Percentiles rank a stretch among this genome's conserved stretches.
Evolutionary conservation across 1,284 basidiomycete species (phyloP).

Genomic region (Rhodotorula sp.): DNA sequence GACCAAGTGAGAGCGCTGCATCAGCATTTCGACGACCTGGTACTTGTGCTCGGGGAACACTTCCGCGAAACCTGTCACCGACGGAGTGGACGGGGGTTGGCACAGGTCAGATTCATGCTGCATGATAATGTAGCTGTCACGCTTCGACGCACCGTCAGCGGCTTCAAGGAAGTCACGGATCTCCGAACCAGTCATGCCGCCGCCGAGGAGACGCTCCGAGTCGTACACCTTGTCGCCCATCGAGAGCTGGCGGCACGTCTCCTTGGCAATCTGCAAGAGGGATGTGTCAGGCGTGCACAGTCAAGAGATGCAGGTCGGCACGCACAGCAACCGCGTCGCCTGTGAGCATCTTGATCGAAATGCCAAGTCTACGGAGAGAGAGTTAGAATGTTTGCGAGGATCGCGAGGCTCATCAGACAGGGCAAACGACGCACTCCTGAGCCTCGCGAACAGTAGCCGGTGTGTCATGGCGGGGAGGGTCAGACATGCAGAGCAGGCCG

Average conservation of each 20-base stretch:
- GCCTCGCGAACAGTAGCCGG: slow-evolving; percentile 60
- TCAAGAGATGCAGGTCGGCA: background rate
- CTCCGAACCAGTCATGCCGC: slow-evolving; percentile 59
- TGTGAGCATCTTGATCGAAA: slow-evolving; percentile 62
- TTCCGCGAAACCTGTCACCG: slow-evolving; percentile 54
- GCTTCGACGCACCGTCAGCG: slow-evolving; percentile 52
- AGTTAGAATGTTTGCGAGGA: no score
- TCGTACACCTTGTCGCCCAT: slow-evolving; percentile 61
- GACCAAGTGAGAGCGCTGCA: slow-evolving; percentile 59
- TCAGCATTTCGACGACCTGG: slow-evolving; percentile 57
- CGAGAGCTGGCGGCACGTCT: slow-evolving; percentile 59
- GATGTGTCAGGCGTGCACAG: background rate
- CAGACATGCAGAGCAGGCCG: slow-evolving; percentile 50
- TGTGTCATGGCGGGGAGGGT: slow-evolving; percentile 60
- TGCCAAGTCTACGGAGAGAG: slow-evolving; percentile 50
- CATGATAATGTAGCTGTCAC: no score
- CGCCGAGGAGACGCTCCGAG: slow-evolving; percentile 59
- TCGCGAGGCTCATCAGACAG: no score
- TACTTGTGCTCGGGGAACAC: slow-evolving; percentile 61
- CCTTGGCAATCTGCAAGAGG: slow-evolving; percentile 56
- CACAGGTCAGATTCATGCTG: no score
- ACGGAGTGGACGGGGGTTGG: no score
- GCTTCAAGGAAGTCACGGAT: slow-evolving; percentile 60
- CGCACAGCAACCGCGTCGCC: slow-evolving; percentile 57
- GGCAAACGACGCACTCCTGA: slow-evolving; percentile 43